These are phyloP conservation scores for Ordospora colligata DNA, from an alignment of 371 early-diverging fungal species.

Conservation along the genomic window DNA sequence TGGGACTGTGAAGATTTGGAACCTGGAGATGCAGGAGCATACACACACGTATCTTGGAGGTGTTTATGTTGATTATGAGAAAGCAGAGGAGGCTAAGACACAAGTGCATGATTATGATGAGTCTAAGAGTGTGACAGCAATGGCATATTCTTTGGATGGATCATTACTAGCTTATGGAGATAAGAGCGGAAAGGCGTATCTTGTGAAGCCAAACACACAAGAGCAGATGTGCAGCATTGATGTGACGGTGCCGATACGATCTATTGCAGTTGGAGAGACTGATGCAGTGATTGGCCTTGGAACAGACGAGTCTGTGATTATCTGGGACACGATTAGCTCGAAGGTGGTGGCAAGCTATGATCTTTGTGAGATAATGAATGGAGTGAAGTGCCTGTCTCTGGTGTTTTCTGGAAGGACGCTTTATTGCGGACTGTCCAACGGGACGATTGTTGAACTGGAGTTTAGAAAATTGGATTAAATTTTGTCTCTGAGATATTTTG, in stretches of 20 bases:
- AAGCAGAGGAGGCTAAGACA: slow-evolving; percentile 15
- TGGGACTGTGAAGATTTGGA: slow-evolving; percentile 57
- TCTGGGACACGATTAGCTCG: slow-evolving; percentile 57
- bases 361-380: slow-evolving; percentile 32
- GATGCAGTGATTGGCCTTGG: slow-evolving; percentile 55
- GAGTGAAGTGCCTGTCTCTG: slow-evolving; percentile 45
- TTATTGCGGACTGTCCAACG: slow-evolving; percentile 52
- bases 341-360: slow-evolving; percentile 39
- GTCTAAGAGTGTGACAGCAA: slow-evolving; percentile 41
- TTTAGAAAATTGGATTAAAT: slow-evolving; percentile 19
- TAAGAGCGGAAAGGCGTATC: slow-evolving; percentile 51
- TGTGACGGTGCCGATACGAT: slow-evolving; percentile 36
- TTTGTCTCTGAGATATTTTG: background rate
- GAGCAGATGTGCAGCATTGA: slow-evolving; percentile 39
- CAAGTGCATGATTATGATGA: background rate
- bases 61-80: slow-evolving; percentile 14
- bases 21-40: slow-evolving; percentile 53
- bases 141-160: slow-evolving; percentile 57
- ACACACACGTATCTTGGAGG: slow-evolving; percentile 64
- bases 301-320: slow-evolving; percentile 47
- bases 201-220: slow-evolving; percentile 48
- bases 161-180: slow-evolving; percentile 56
- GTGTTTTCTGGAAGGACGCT: slow-evolving; percentile 45
- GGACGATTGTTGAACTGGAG: slow-evolving; percentile 43
- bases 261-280: slow-evolving; percentile 53